Conservation (phyloP, 2,329 filamentous ascomycete species). For the Ascosphaera aggregata region DNA sequence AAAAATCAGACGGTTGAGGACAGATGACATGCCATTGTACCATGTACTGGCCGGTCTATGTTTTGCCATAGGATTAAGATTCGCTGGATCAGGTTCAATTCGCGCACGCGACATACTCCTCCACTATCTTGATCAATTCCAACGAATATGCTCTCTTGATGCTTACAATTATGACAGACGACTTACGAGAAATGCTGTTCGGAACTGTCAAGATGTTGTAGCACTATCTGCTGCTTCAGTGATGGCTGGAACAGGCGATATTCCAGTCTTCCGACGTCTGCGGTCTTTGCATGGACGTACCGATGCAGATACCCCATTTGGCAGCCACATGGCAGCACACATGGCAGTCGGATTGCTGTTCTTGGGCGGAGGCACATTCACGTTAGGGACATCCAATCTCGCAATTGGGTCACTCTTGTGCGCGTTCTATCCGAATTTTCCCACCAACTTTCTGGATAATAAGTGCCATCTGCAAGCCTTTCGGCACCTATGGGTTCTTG, state of each 20-base stretch:
- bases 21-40: slow-evolving; percentile 74
- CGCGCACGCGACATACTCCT: slow-evolving; percentile 61
- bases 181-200: slow-evolving; percentile 56
- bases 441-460: slow-evolving; percentile 75
- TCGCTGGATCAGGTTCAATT: slow-evolving; percentile 45
- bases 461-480: slow-evolving; percentile 88
- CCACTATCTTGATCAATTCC: slow-evolving; percentile 67
- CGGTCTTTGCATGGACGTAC: slow-evolving; percentile 73
- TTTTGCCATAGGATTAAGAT: slow-evolving; percentile 48
- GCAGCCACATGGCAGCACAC: slow-evolving; percentile 80
- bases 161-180: slow-evolving; percentile 55
- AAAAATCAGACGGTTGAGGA: slow-evolving; percentile 39
- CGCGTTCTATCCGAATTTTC: slow-evolving; percentile 87
- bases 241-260: slow-evolving; percentile 89
- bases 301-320: slow-evolving; percentile 66
- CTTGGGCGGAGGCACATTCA: slow-evolving; percentile 76
- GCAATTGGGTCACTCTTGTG: slow-evolving; percentile 70
- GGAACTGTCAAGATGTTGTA: slow-evolving; percentile 77
- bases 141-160: slow-evolving; percentile 45
- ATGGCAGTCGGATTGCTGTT: slow-evolving; percentile 82
- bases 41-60: slow-evolving; percentile 79
- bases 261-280: slow-evolving; percentile 62
- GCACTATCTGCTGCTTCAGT: slow-evolving; percentile 65
- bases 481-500: slow-evolving; percentile 90
- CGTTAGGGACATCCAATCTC: slow-evolving; percentile 69